Base-by-base conservation (phyloP, 2,329 filamentous ascomycete species). In the Penicillium sp. region DNA sequence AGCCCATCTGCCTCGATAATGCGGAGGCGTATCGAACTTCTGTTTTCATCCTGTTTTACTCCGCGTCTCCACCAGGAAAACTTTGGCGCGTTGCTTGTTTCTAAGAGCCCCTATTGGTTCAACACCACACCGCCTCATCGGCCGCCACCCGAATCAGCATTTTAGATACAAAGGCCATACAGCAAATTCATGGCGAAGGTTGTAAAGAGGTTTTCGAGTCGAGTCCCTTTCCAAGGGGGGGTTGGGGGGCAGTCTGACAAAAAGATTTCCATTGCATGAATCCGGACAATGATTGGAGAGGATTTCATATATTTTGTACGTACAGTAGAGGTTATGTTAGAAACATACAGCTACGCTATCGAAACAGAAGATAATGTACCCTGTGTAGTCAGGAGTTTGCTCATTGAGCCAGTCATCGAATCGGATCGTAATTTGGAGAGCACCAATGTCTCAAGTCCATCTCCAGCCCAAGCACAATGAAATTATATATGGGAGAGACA, bases 21-120 rank as follows among this genome's bases (percentile, higher is more conserved):
- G 64, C 59, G 64, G 67, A 69, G 65, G 40, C 46, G 65, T 61
- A 64, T 64, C 42, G n/a, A 52, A 33, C 1, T 38, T 55, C 58
- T 57, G 61, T 58, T 55, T 66, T 53, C 55, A 26, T 14, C 19
- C 11, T 19, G 61, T 64, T 59, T 54, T 30, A 46, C 59, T 58
- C 54, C 52, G 58, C 45, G 59, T 62, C 60, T 58, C 67, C 62
- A 63, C 62, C 26, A 28, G 35, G 57, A 63, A 68, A 60, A 54
- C 57, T 62, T 60, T 61, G 52, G 64, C 62, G 60, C 61, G 62
- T 66, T 48, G 19, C 33, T 22, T n/a, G 25, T 55, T 55, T 60
- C 45, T 8, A n/a, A 2, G 3, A 4, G 0, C 13, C 10, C 1
- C 52, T 0, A 63, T 69, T 69, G 55, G 65, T 1, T 16, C 2